These are phyloP conservation scores for Chrysanthemum seticuspe DNA, from an alignment of 129 eudicot genomes.

Conservation along the genomic window DNA sequence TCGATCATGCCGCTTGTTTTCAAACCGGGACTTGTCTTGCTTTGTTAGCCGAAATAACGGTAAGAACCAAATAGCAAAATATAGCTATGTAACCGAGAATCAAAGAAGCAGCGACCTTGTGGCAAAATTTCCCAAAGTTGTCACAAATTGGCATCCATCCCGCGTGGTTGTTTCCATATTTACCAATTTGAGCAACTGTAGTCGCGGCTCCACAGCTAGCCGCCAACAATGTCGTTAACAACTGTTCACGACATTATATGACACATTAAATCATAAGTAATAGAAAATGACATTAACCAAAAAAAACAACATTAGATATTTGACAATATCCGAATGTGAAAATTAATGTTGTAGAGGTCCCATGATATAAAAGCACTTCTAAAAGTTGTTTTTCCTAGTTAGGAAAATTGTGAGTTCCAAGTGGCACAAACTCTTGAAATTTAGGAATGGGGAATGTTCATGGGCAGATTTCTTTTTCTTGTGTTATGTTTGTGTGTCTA, in stretches of 20 bases:
- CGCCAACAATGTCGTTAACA: slow-evolving; percentile 33
- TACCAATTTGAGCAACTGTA: slow-evolving; percentile 50
- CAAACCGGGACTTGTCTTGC: slow-evolving; percentile 33
- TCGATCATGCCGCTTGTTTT: not conserved
- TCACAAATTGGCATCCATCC: slow-evolving; percentile 63
- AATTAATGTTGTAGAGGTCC: not conserved
- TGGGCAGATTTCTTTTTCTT: not conserved
- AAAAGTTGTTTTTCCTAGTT: not conserved
- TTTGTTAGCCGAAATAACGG: slow-evolving; percentile 44
- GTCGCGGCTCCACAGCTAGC: slow-evolving; percentile 55
- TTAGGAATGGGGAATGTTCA: slow-evolving; percentile 18
- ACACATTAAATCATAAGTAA: not conserved
- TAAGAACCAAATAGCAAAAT: slow-evolving; percentile 33
- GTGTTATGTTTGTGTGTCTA: not conserved
- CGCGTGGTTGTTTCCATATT: slow-evolving; percentile 50
- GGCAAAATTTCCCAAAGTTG: slow-evolving; percentile 45
- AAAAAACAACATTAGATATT: slow-evolving; percentile 1
- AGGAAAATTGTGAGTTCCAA: slow-evolving; percentile 25
- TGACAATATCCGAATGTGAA: not conserved
- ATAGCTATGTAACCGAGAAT: slow-evolving; percentile 29
- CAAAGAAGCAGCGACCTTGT: slow-evolving; percentile 29
- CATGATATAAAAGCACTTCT: not conserved
- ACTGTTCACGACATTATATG: slow-evolving; percentile 22
- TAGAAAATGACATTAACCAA: not conserved
- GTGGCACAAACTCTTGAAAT: slow-evolving; percentile 22